Percentiles rank a stretch among this genome's conserved stretches.
phyloP scores from a whole-genome alignment of 2,329 filamentous ascomycete genomes.

The Aspergillus quadrilineatus region DNA sequence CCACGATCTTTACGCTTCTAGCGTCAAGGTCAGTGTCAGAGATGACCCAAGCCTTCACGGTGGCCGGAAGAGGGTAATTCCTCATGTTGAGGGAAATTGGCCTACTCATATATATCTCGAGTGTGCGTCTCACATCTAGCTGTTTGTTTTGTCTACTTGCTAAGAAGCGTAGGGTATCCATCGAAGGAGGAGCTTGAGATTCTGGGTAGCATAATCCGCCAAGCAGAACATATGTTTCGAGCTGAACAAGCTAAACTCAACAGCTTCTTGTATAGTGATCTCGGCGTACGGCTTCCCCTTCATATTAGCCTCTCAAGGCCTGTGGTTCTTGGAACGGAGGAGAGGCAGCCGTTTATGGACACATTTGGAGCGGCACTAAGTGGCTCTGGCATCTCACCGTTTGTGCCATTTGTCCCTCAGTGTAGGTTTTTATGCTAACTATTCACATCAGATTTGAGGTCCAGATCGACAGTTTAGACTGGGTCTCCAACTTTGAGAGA shows the following conservation, averaged over 20 bases:
- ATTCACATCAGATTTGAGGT: conserved; percentile 49
- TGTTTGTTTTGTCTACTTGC: conserved; percentile 12
- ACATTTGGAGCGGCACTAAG: conserved; percentile 50
- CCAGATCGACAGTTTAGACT: conserved; percentile 52
- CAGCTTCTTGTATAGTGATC: conserved; percentile 72
- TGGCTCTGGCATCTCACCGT: conserved; percentile 46
- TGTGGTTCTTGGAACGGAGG: conserved; percentile 69
- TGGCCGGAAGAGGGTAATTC: conserved; percentile 76
- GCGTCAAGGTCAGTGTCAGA: conserved; percentile 69
- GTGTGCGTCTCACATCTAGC: conserved; percentile 55
- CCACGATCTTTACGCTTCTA: conserved; percentile 85
- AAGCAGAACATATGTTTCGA: conserved; percentile 40
- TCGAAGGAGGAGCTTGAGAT: conserved; percentile 33
- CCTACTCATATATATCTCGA: conserved; percentile 89
- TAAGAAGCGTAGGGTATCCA: conserved; percentile 40
- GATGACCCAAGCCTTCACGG: conserved; percentile 85
- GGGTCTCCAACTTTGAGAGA: conserved; percentile 65
- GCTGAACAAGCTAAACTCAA: conserved; percentile 51
- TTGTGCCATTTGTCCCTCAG: conserved; percentile 25
- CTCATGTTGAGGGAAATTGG: conserved; percentile 88
- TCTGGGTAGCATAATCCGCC: conserved; percentile 32
- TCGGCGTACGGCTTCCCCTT: conserved; percentile 74
- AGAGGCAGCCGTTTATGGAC: conserved; percentile 67
- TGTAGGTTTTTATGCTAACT: background rate
- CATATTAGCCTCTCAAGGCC: conserved; percentile 90